Evolutionary conservation across 148 eudicot species (phyloP).

Genomic region (Nyssa sinensis): DNA sequence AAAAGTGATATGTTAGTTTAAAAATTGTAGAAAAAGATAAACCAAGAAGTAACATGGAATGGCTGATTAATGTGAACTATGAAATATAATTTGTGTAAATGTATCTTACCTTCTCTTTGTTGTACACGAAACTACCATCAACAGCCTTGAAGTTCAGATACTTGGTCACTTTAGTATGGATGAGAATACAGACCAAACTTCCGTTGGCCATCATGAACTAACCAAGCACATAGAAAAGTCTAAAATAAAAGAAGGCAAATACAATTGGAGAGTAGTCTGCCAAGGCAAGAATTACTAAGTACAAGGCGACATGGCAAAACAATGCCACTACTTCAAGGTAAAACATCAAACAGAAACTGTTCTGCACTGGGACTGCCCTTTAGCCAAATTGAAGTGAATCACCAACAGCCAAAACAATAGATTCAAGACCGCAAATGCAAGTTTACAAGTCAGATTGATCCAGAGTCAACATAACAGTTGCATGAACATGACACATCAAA

Average conservation of each 20-base stretch:
- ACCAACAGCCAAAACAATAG: too few relatives aligned
- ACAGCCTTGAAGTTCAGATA: slow-evolving; percentile 85
- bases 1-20: neutral
- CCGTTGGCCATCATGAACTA: slow-evolving; percentile 95
- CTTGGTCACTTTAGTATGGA: slow-evolving; percentile 77
- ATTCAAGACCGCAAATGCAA: too few relatives aligned
- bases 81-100: neutral
- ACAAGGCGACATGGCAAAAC: neutral
- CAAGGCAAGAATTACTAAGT: neutral
- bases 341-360: neutral
- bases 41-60: neutral
- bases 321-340: slow-evolving; percentile 1
- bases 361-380: too few relatives aligned
- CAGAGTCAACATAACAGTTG: too few relatives aligned
- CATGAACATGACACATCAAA: too few relatives aligned
- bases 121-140: slow-evolving; percentile 89
- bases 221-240: slow-evolving; percentile 1
- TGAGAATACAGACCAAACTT: slow-evolving; percentile 64
- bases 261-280: neutral
- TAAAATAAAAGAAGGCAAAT: neutral
- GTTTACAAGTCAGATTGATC: too few relatives aligned
- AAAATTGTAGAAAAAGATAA: neutral
- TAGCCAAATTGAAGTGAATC: too few relatives aligned
- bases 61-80: neutral
- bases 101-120: slow-evolving; percentile 63